These are phyloP conservation scores for Oleoguttula mirabilis DNA, from an alignment of 495 filamentous ascomycete species.

Conservation along the genomic window DNA sequence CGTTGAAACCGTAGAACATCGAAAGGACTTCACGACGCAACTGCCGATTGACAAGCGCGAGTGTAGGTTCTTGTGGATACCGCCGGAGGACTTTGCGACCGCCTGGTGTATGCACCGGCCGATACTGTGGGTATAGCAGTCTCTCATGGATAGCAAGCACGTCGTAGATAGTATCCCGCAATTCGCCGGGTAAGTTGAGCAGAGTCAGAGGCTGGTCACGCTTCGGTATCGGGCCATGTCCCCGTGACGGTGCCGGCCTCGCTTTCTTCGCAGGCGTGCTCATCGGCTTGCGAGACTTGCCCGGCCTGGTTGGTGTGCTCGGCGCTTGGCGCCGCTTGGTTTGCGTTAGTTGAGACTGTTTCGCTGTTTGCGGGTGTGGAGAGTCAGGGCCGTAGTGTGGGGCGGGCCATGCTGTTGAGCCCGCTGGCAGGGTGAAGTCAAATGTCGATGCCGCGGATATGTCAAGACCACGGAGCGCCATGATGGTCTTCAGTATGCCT, in stretches of 20 bases:
- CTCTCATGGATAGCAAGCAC: background rate
- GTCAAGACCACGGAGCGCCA: slow-evolving; percentile 2
- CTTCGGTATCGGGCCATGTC: background rate
- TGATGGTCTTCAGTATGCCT: slow-evolving; percentile 10
- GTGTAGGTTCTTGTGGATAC: slow-evolving; percentile 5
- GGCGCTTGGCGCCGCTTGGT: background rate
- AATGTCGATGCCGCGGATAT: slow-evolving; percentile 4
- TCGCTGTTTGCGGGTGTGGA: slow-evolving; percentile 4
- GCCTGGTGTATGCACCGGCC: background rate
- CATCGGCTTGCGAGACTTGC: slow-evolving; percentile 6
- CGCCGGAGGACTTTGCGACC: background rate
- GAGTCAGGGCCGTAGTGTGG: slow-evolving; percentile 6
- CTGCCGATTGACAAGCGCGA: slow-evolving; percentile 4
- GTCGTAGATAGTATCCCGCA: slow-evolving; percentile 5
- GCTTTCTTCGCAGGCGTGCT: background rate
- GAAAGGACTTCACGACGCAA: slow-evolving; percentile 11
- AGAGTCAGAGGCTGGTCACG: background rate
- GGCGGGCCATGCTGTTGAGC: background rate
- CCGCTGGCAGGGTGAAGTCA: slow-evolving; percentile 2
- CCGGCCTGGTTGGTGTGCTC: background rate
- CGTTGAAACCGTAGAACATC: slow-evolving; percentile 13
- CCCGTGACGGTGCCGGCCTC: background rate
- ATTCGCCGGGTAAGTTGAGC: slow-evolving; percentile 2
- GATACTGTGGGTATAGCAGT: background rate
- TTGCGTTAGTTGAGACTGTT: background rate